Conservation (phyloP, 352 stramenopile genomes). For the Phytopythium cucurbitacearum region DNA sequence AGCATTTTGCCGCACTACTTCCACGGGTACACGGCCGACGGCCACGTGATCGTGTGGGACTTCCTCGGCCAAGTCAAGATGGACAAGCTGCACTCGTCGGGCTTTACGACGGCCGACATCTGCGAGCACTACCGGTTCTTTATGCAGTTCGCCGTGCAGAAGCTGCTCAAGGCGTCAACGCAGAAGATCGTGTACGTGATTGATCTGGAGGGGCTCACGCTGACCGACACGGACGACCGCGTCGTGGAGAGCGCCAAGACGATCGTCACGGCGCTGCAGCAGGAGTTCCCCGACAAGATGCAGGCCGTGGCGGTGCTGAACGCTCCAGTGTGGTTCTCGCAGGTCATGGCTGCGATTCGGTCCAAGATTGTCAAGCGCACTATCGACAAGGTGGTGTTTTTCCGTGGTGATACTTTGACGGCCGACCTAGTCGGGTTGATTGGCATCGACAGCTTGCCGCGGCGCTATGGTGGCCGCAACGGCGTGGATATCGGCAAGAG, state of each 20-base stretch:
- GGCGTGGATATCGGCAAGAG: slow-evolving; percentile 75
- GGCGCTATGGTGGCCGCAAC: slow-evolving; percentile 68
- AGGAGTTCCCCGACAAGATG: slow-evolving; percentile 60
- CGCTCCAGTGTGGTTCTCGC: slow-evolving; percentile 74
- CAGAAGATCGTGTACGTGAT: slow-evolving; percentile 78
- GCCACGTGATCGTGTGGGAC: slow-evolving; percentile 72
- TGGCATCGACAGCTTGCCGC: slow-evolving; percentile 65
- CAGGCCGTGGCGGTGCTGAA: slow-evolving; percentile 62
- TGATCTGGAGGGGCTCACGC: slow-evolving; percentile 71
- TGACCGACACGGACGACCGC: slow-evolving; percentile 61
- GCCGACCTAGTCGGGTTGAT: slow-evolving; percentile 55
- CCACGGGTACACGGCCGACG: slow-evolving; percentile 65
- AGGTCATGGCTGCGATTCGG: slow-evolving; percentile 62
- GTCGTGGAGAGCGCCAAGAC: slow-evolving; percentile 54
- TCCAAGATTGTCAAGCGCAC: slow-evolving; percentile 55
- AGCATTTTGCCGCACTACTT: slow-evolving; percentile 72
- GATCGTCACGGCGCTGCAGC: slow-evolving; percentile 55
- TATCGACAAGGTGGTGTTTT: slow-evolving; percentile 63
- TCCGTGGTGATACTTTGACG: slow-evolving; percentile 30
- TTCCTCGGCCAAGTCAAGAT: slow-evolving; percentile 78
- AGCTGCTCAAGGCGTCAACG: slow-evolving; percentile 44
- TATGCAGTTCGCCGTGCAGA: slow-evolving; percentile 66
- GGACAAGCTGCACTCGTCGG: slow-evolving; percentile 55
- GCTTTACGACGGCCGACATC: slow-evolving; percentile 71
- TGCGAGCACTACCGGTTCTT: slow-evolving; percentile 77